Evolutionary conservation across 768 basidiomycete species (phyloP), one percentile per base, ranked within the genome.

Genomic region (Leccinum subtestaceum): DNA sequence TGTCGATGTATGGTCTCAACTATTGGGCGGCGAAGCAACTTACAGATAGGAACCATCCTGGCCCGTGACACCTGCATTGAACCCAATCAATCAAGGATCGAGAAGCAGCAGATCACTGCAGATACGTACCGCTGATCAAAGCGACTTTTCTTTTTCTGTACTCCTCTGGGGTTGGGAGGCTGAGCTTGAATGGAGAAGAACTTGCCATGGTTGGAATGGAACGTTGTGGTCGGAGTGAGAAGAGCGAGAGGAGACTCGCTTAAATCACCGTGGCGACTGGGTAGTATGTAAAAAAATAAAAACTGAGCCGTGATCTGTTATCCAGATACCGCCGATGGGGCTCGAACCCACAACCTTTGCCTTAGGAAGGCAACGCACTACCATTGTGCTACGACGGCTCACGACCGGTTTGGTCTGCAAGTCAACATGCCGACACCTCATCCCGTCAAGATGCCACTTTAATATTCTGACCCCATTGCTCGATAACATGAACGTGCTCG

Each of bases 31-130:
- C 7, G 2, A 31, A n/a, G 32, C 19, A 63, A 76, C 91, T 72
- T 75, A 93, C 86, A 98, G 78, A 74, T 98, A 98, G 3, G 95
- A 96, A 27, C 95, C 95, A 73, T 98, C 95, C 74, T 97, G 95
- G 38, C 95, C 95, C 61, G 95, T 95, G 74, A 97, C 91, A 72
- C 95, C 94, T 95, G 69, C 38, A 29, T 58, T 56, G 47, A 40
- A 60, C 48, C 13, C 32, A 15, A 50, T 69, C 63, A 69, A 53
- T 38, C 12, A 25, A 38, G 23, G 17, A 1, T 36, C 57, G 54
- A 43, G 15, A 48, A 6, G 34, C 9, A 31, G 27, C 17, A 32
- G 5, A 13, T 46, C 48, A 4, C 7, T 17, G 50, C 46, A 46
- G 32, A 52, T 25, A 73, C 78, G 48, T 69, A 92, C 95, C 95